Evolutionary conservation across 2,329 filamentous ascomycete genomes (phyloP).

Genomic region (Alternaria arbusti): DNA sequence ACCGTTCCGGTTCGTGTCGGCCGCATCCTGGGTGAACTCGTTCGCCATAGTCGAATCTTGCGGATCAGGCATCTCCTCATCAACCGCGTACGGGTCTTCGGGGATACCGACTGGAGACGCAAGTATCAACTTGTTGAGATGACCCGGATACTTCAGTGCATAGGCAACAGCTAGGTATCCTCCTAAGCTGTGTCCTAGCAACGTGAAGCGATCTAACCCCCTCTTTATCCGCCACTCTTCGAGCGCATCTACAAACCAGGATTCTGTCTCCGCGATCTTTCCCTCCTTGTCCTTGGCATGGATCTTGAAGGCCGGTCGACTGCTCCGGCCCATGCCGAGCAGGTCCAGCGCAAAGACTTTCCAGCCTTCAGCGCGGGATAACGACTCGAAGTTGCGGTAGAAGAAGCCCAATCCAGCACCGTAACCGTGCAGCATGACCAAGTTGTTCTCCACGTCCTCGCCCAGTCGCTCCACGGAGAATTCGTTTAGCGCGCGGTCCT

Average conservation of each 20-base stretch:
- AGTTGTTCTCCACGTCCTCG: slow-evolving; percentile 79
- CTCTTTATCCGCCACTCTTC: slow-evolving; percentile 93
- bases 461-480: slow-evolving; percentile 86
- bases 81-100: slow-evolving; percentile 89
- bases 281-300: slow-evolving; percentile 79
- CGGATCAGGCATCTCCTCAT: slow-evolving; percentile 78
- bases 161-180: slow-evolving; percentile 96
- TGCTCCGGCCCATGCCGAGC: slow-evolving; percentile 91
- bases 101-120: slow-evolving; percentile 94
- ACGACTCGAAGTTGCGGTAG: slow-evolving; percentile 94
- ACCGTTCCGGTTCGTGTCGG: slow-evolving; percentile 68
- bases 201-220: slow-evolving; percentile 90
- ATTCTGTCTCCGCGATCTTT: slow-evolving; percentile 87
- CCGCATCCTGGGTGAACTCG: slow-evolving; percentile 81
- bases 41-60: slow-evolving; percentile 73
- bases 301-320: slow-evolving; percentile 82
- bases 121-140: slow-evolving; percentile 92
- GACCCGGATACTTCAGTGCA: slow-evolving; percentile 93
- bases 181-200: slow-evolving; percentile 90
- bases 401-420: slow-evolving; percentile 96
- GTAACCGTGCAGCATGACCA: slow-evolving; percentile 97
- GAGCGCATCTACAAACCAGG: slow-evolving; percentile 93
- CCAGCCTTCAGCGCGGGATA: slow-evolving; percentile 81
- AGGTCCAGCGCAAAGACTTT: slow-evolving; percentile 93
- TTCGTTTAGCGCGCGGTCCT: slow-evolving; percentile 88